Conservation (phyloP, 1,284 basidiomycete genomes). For the Kalmanozyma brasiliensis region DNA sequence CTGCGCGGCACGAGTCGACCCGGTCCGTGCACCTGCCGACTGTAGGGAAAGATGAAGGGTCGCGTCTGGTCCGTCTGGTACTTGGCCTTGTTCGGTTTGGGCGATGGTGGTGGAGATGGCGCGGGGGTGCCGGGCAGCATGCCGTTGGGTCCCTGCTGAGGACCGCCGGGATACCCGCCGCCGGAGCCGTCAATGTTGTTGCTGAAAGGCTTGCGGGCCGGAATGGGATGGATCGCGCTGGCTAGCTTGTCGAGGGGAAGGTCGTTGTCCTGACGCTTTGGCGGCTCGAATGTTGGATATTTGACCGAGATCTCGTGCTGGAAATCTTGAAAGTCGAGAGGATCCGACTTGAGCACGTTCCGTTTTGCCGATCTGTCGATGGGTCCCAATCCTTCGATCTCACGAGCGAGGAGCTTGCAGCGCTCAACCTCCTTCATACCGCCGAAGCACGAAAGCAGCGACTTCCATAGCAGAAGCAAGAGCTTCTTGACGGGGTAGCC, state of each 20-base stretch:
- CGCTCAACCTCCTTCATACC: constrained; percentile 86
- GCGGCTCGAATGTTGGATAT: constrained; percentile 70
- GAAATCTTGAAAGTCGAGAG: constrained; percentile 62
- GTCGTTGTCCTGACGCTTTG: constrained; percentile 66
- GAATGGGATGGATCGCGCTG: constrained; percentile 56
- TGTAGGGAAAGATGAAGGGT: constrained; percentile 96
- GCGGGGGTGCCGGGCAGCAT: constrained; percentile 73
- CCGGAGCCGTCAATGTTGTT: constrained; percentile 79
- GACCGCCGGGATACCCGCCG: constrained; percentile 85
- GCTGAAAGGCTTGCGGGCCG: constrained; percentile 52
- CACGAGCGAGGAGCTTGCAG: constrained; percentile 85
- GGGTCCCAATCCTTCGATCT: constrained; percentile 73
- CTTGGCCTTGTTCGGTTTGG: constrained; percentile 95
- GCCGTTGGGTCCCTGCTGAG: constrained; percentile 65
- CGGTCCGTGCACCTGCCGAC: constrained; percentile 65
- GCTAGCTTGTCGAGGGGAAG: constrained; percentile 67
- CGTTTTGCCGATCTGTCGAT: constrained; percentile 38
- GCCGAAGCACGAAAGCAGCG: constrained; percentile 88
- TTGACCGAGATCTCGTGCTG: constrained; percentile 63
- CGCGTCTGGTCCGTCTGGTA: constrained; percentile 96
- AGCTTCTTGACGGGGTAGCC: constrained; percentile 75
- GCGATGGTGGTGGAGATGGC: constrained; percentile 84
- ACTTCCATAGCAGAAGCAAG: constrained; percentile 95
- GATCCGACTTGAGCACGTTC: constrained; percentile 56
- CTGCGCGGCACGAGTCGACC: constrained; percentile 83